Conservation (phyloP, 2,329 filamentous ascomycete species). For the Grosmannia huntii region DNA sequence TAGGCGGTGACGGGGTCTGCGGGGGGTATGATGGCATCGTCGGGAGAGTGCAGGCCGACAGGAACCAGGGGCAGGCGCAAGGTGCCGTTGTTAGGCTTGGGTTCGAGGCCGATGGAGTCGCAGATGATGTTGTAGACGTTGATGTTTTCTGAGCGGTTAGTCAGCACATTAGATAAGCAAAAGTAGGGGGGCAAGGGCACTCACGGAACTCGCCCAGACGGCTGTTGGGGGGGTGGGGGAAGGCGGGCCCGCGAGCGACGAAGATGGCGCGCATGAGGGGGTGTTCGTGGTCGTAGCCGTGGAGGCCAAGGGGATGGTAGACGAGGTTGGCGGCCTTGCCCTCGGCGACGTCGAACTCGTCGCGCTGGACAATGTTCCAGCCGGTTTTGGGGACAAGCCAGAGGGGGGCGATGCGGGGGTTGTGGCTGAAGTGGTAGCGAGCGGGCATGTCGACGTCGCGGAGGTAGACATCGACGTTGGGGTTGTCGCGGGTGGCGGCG, state of each 20-base stretch:
- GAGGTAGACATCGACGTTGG: slow-evolving; percentile 76
- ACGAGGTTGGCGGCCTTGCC: slow-evolving; percentile 49
- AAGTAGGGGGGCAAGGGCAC: slow-evolving; percentile 21
- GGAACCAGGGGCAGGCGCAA: slow-evolving; percentile 57
- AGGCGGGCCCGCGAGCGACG: slow-evolving; percentile 80
- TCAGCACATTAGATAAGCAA: not conserved
- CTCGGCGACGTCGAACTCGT: slow-evolving; percentile 63
- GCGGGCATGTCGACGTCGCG: slow-evolving; percentile 80
- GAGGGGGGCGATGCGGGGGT: slow-evolving; percentile 79
- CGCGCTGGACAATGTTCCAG: slow-evolving; percentile 76
- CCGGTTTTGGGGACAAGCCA: slow-evolving; percentile 91
- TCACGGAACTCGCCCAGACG: slow-evolving; percentile 70
- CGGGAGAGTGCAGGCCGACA: slow-evolving; percentile 40
- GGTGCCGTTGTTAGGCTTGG: slow-evolving; percentile 78
- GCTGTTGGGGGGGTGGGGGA: slow-evolving; percentile 74
- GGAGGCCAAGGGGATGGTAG: slow-evolving; percentile 74
- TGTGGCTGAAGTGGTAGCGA: slow-evolving; percentile 81
- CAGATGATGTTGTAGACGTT: slow-evolving; percentile 94
- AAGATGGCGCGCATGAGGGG: slow-evolving; percentile 96
- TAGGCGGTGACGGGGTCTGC: slow-evolving; percentile 34
- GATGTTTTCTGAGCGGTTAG: slow-evolving; percentile 58
- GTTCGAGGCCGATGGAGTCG: slow-evolving; percentile 64
- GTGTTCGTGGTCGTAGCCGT: slow-evolving; percentile 91
- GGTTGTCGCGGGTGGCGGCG: slow-evolving; percentile 44
- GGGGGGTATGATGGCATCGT: slow-evolving; percentile 19